Percentiles rank a stretch among this genome's conserved stretches.
phyloP scores from a whole-genome alignment of 306 rosid species.

The Cicer judaicum region DNA sequence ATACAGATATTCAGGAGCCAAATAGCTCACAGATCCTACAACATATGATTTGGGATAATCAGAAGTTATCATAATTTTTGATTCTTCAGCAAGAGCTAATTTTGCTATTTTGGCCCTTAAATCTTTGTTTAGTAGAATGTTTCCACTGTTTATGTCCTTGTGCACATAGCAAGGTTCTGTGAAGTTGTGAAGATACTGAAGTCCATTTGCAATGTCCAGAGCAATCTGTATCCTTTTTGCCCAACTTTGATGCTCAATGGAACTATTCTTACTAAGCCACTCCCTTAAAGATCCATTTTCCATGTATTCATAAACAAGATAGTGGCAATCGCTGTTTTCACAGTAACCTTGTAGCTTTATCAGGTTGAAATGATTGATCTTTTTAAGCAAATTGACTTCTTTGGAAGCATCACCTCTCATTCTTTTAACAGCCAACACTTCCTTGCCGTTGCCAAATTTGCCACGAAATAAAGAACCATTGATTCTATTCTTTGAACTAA shows the following conservation, averaged over 20 bases:
- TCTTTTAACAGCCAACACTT: conserved; percentile 56
- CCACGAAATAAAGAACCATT: conserved; percentile 58
- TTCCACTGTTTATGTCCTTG: conserved; percentile 58
- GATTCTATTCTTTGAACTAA: conserved; percentile 57
- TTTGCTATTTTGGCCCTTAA: conserved; percentile 72
- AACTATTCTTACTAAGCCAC: conserved; percentile 54
- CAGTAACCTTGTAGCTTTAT: conserved; percentile 72
- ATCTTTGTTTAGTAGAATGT: conserved; percentile 57
- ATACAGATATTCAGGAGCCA: conserved; percentile 8
- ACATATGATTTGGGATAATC: conserved; percentile 14
- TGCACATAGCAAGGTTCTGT: conserved; percentile 72
- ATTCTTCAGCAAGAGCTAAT: conserved; percentile 60
- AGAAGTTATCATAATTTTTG: conserved; percentile 46
- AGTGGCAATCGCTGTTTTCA: conserved; percentile 44
- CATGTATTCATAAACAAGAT: conserved; percentile 71
- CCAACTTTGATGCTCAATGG: conserved; percentile 54
- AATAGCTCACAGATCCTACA: conserved; percentile 16
- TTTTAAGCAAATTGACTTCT: conserved; percentile 67
- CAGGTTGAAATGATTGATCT: conserved; percentile 71
- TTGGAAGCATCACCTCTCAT: conserved; percentile 51
- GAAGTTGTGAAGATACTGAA: conserved; percentile 83
- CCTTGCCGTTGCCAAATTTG: conserved; percentile 36
- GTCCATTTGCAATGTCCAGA: conserved; percentile 79
- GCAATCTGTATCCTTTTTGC: conserved; percentile 68
- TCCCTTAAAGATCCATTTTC: conserved; percentile 72